Percentiles rank a stretch among this genome's conserved stretches.
Evolutionary conservation across 2,329 filamentous ascomycete genomes (phyloP).

Genomic region (Penicillium sumatraense): DNA sequence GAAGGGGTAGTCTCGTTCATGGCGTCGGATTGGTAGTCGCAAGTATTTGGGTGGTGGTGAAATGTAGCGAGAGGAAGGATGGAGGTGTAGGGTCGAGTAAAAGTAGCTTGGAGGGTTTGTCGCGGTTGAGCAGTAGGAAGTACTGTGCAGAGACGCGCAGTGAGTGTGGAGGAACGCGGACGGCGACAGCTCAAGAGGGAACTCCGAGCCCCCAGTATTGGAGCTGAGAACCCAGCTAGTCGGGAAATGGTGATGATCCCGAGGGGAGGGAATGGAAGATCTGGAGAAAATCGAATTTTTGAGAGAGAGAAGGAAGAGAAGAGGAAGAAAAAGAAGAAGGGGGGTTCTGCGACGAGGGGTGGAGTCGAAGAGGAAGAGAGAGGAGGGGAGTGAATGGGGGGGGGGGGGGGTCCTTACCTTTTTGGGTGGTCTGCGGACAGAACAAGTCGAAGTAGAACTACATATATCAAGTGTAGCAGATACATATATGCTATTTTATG

Average conservation of each 20-base stretch:
- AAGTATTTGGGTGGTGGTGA: background rate
- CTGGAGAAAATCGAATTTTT: too few relatives aligned
- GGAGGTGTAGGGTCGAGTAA: background rate
- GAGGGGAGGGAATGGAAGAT: too few relatives aligned
- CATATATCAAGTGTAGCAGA: background rate
- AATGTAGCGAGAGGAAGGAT: background rate
- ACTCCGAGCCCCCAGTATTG: slow-evolving; percentile 33
- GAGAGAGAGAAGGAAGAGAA: background rate
- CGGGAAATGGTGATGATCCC: slow-evolving; percentile 17
- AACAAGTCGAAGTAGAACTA: background rate
- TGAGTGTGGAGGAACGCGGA: slow-evolving; percentile 25
- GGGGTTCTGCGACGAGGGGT: too few relatives aligned
- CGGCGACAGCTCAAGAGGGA: slow-evolving; percentile 30
- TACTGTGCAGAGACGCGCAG: slow-evolving; percentile 21
- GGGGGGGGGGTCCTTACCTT: slow-evolving; percentile 9
- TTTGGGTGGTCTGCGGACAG: slow-evolving; percentile 10
- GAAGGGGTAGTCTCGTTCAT: slow-evolving; percentile 42
- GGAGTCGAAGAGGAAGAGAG: background rate
- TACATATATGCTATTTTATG: background rate
- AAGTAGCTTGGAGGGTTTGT: slow-evolving; percentile 3
- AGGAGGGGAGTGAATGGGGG: background rate
- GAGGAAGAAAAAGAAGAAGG: background rate
- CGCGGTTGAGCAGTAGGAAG: slow-evolving; percentile 16
- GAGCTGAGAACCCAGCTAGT: slow-evolving; percentile 25
- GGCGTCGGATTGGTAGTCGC: slow-evolving; percentile 12